Conservation (phyloP, 768 basidiomycete species). For the Cystobasidium tubakii region DNA sequence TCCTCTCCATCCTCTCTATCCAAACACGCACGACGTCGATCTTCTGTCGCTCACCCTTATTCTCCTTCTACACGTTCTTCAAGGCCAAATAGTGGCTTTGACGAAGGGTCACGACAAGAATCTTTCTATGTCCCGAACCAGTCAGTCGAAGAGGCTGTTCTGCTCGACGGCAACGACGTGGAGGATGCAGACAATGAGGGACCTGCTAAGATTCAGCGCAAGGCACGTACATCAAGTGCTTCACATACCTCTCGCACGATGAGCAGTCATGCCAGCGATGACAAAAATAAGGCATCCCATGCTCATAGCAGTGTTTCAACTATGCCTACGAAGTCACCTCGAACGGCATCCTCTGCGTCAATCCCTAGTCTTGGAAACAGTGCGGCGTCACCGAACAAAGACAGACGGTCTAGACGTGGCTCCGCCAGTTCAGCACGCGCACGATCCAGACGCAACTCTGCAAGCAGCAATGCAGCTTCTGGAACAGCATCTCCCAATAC, state of each 20-base stretch:
- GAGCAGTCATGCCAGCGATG: not conserved
- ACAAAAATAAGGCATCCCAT: not conserved
- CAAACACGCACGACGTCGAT: not conserved
- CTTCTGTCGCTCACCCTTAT: constrained; percentile 14
- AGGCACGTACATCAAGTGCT: not conserved
- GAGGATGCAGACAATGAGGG: constrained; percentile 1
- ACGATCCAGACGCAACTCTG: not conserved
- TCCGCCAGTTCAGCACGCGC: not conserved
- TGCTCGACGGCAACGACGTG: not conserved
- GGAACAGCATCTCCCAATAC: not conserved
- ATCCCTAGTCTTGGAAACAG: not conserved
- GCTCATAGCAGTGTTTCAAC: not conserved
- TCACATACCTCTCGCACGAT: not conserved
- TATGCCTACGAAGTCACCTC: not conserved
- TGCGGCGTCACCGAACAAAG: not conserved
- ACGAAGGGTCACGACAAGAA: not conserved
- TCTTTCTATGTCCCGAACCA: not conserved
- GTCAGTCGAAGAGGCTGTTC: not conserved
- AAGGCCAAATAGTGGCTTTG: constrained; percentile 9
- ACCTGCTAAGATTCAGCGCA: not conserved
- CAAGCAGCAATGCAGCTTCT: not conserved
- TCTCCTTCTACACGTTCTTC: constrained; percentile 13
- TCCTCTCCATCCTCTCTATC: not conserved
- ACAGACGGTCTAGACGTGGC: not conserved
- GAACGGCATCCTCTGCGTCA: not conserved